Conservation (phyloP, 441 rosid species). For the Bruguiera hainesii region DNA sequence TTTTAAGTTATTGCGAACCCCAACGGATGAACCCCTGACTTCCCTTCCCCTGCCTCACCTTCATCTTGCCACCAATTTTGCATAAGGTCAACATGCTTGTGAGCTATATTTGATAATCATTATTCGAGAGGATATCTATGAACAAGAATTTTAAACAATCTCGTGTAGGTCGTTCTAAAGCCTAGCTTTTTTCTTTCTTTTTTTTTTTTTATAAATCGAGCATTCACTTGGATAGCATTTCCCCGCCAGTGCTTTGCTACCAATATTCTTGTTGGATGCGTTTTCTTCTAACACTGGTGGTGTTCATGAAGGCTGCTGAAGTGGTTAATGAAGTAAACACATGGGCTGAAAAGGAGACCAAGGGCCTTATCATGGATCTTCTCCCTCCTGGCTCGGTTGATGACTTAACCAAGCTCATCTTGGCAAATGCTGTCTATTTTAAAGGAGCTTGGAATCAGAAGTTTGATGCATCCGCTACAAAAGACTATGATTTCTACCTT, state of each 20-base stretch:
- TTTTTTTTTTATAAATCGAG: too few relatives aligned
- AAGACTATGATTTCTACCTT: constrained; percentile 62
- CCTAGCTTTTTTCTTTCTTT: too few relatives aligned
- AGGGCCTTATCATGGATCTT: constrained; percentile 66
- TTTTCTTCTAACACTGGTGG: constrained; percentile 13
- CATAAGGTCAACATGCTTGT: too few relatives aligned
- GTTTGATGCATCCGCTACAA: constrained; percentile 53
- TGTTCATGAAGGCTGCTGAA: constrained; percentile 55
- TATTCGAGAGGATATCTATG: too few relatives aligned
- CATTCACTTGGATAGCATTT: too few relatives aligned
- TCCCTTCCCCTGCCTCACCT: too few relatives aligned
- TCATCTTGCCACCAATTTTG: too few relatives aligned
- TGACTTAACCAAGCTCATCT: constrained; percentile 46
- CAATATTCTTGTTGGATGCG: background rate
- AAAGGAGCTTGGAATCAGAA: constrained; percentile 78
- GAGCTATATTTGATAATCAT: too few relatives aligned
- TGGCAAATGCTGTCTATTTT: constrained; percentile 80
- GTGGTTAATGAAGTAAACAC: constrained; percentile 55
- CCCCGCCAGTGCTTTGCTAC: background rate
- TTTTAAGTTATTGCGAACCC: too few relatives aligned
- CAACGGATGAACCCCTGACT: too few relatives aligned
- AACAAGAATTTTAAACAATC: too few relatives aligned
- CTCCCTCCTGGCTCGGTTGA: constrained; percentile 66
- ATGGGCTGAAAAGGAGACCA: constrained; percentile 73
- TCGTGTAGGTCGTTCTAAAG: too few relatives aligned